Evolutionary conservation across 495 filamentous ascomycete species (phyloP).

Genomic region (Cercophora sp.): DNA sequence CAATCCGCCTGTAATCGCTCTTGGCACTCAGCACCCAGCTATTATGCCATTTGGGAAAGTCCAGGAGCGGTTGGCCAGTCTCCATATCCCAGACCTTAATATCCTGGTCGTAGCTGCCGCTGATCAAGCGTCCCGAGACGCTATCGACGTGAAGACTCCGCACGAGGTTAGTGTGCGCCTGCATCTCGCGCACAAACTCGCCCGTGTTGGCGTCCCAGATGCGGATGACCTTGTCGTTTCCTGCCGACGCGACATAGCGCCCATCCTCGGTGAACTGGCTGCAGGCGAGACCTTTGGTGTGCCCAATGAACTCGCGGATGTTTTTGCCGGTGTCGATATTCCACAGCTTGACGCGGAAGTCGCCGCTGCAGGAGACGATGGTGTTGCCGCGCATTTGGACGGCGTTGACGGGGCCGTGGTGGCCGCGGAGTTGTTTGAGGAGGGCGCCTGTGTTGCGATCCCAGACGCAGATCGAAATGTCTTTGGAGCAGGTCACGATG

Average conservation of each 20-base stretch:
- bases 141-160: slow-evolving; percentile 85
- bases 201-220: slow-evolving; percentile 91
- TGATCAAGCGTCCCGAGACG: slow-evolving; percentile 75
- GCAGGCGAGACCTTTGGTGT: slow-evolving; percentile 88
- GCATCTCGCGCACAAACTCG: slow-evolving; percentile 69
- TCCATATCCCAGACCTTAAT: slow-evolving; percentile 89
- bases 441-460: slow-evolving; percentile 71
- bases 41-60: slow-evolving; percentile 84
- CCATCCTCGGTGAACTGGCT: slow-evolving; percentile 93
- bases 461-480: slow-evolving; percentile 89
- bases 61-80: slow-evolving; percentile 64
- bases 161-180: slow-evolving; percentile 76
- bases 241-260: slow-evolving; percentile 81
- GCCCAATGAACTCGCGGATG: slow-evolving; percentile 81
- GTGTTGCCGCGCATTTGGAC: slow-evolving; percentile 89
- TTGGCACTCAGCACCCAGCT: slow-evolving; percentile 97
- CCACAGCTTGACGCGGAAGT: slow-evolving; percentile 91
- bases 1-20: slow-evolving; percentile 86
- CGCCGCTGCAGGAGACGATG: slow-evolving; percentile 86
- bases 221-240: slow-evolving; percentile 90
- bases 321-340: slow-evolving; percentile 79
- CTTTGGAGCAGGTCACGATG: slow-evolving; percentile 95
- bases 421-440: slow-evolving; percentile 72
- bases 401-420: slow-evolving; percentile 89
- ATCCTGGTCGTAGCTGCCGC: slow-evolving; percentile 87